Evolutionary conservation across 257 asterid genomes (phyloP).

Genomic region (Ligustrum vulgare): DNA sequence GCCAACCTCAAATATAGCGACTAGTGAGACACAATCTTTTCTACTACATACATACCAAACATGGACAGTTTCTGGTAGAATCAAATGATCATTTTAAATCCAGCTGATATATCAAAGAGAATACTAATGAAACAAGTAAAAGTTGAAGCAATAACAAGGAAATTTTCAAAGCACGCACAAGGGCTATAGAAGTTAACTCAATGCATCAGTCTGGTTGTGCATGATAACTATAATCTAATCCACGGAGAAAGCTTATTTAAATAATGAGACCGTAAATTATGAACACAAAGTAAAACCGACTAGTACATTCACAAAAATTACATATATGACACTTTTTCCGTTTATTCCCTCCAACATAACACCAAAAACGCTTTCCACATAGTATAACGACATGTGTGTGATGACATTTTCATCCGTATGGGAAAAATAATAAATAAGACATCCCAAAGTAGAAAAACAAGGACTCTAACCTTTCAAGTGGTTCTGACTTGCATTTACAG

Average conservation of each 20-base stretch:
- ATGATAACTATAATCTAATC: not conserved
- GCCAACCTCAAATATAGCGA: too few species aligned
- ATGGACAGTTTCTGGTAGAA: not conserved
- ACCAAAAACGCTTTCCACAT: constrained; percentile 25
- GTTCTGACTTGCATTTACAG: constrained; percentile 20
- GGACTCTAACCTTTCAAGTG: constrained; percentile 26
- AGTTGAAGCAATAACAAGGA: not conserved
- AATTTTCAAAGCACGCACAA: not conserved
- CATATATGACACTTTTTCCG: constrained; percentile 26
- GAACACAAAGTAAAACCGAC: constrained; percentile 6
- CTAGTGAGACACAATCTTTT: too few species aligned
- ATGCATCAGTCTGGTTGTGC: not conserved
- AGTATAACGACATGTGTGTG: constrained; percentile 17
- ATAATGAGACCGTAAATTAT: not conserved
- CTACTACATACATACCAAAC: too few species aligned
- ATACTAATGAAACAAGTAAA: not conserved
- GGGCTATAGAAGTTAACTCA: not conserved
- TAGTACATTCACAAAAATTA: constrained; percentile 22
- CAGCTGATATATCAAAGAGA: not conserved
- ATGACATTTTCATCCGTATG: constrained; percentile 9
- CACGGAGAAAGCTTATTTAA: not conserved
- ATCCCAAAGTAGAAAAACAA: constrained; percentile 15
- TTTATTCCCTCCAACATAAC: constrained; percentile 27
- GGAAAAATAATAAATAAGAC: constrained; percentile 19
- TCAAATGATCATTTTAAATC: not conserved